Conservation (phyloP, 768 basidiomycete genomes). For the Suillus placidus region DNA sequence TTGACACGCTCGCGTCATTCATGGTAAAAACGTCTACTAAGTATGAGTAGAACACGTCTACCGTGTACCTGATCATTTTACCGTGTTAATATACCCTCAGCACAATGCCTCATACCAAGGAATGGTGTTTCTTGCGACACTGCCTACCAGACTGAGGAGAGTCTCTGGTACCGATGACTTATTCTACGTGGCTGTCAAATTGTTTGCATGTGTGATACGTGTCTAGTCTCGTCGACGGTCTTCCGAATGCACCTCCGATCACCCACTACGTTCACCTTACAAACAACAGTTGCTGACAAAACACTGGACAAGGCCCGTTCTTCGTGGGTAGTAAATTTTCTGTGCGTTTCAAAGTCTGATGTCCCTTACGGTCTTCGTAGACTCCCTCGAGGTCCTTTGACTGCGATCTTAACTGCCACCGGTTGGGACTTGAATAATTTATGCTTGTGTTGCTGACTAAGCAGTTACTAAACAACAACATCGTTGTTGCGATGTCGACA, state of each 20-base stretch:
- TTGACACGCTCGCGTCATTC: slow-evolving; percentile 80
- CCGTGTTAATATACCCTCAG: slow-evolving; percentile 1
- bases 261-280: background rate
- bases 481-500: slow-evolving; percentile 8
- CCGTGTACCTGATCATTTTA: slow-evolving; percentile 15
- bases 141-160: background rate
- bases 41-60: slow-evolving; percentile 39
- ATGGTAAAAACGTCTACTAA: slow-evolving; percentile 68
- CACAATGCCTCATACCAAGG: background rate
- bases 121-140: background rate
- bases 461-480: slow-evolving; percentile 13
- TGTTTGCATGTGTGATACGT: background rate
- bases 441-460: slow-evolving; percentile 13
- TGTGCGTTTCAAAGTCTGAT: background rate
- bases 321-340: no score
- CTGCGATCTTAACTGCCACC: slow-evolving; percentile 31
- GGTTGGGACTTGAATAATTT: no score
- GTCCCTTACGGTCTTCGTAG: background rate
- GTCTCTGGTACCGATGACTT: background rate
- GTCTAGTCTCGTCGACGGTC: background rate
- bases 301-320: background rate
- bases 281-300: background rate
- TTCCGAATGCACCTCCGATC: background rate
- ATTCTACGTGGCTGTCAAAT: background rate
- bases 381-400: background rate